Evolutionary conservation across 2,329 filamentous ascomycete genomes (phyloP).

Genomic region (Rutstroemia sp.): DNA sequence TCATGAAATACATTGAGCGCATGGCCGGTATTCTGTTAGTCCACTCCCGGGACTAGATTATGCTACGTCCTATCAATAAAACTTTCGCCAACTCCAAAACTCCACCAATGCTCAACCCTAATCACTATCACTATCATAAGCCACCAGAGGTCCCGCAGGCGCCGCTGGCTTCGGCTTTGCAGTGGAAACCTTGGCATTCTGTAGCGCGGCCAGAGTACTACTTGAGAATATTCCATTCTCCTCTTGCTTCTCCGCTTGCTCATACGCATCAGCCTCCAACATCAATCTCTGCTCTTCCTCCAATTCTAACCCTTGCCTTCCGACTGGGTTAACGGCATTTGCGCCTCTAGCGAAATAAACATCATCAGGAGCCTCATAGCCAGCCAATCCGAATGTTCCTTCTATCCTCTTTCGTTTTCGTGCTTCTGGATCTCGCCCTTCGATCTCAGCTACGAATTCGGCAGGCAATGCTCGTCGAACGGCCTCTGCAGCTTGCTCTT

Average conservation of each 20-base stretch:
- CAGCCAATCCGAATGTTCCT: conserved; percentile 68
- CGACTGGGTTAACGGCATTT: conserved; percentile 54
- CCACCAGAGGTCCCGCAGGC: conserved; percentile 67
- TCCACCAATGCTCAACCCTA: conserved; percentile 13
- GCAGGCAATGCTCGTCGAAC: conserved; percentile 81
- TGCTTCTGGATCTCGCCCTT: conserved; percentile 81
- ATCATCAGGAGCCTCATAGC: conserved; percentile 86
- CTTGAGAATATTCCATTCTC: conserved; percentile 62
- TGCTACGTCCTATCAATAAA: not conserved
- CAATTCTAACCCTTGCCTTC: conserved; percentile 52
- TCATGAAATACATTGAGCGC: not conserved
- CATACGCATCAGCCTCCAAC: conserved; percentile 39
- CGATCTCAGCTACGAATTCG: conserved; percentile 87
- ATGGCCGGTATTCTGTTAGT: not conserved
- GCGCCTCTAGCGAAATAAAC: conserved; percentile 83
- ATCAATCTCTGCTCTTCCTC: conserved; percentile 55
- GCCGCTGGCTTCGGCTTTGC: conserved; percentile 44
- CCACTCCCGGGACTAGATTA: not conserved
- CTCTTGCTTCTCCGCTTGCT: conserved; percentile 33
- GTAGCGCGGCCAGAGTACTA: conserved; percentile 73
- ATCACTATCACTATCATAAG: conserved; percentile 86
- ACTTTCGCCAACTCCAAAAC: conserved; percentile 11
- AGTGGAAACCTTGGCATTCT: conserved; percentile 46
- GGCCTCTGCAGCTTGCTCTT: conserved; percentile 94
- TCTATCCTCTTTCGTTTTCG: conserved; percentile 85